Evolutionary conservation across 2,329 filamentous ascomycete genomes (phyloP).

Genomic region (Colletotrichum kahawae): DNA sequence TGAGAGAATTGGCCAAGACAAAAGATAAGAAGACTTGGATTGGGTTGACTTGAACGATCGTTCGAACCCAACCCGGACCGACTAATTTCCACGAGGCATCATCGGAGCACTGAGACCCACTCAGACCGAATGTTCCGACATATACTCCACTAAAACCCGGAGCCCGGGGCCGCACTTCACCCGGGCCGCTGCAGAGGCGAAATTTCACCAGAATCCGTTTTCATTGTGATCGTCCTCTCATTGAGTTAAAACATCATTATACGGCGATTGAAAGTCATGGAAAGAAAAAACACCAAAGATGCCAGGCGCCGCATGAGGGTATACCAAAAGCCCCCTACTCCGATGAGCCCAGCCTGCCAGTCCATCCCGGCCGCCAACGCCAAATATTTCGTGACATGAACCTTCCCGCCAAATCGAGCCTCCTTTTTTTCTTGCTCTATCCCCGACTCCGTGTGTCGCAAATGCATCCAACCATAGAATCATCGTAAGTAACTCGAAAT

Average conservation of each 20-base stretch:
- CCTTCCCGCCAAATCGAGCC: neutral
- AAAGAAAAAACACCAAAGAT: neutral
- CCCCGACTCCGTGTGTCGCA: constrained; percentile 9
- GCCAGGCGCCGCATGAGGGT: constrained; percentile 16
- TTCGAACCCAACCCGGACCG: neutral
- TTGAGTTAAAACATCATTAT: neutral
- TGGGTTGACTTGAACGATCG: neutral
- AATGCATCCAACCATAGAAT: constrained; percentile 1
- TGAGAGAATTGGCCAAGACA: neutral
- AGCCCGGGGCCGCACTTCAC: neutral
- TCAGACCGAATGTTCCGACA: neutral
- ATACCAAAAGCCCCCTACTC: constrained; percentile 14
- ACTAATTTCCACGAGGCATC: neutral
- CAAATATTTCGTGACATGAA: neutral
- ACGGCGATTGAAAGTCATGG: neutral
- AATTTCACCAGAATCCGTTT: neutral
- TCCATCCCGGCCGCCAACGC: constrained; percentile 2
- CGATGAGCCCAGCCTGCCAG: constrained; percentile 1
- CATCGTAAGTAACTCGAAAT: neutral
- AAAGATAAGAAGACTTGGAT: neutral
- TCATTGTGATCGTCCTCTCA: neutral
- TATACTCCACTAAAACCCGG: neutral
- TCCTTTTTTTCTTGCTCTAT: constrained; percentile 12
- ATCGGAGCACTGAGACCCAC: neutral
- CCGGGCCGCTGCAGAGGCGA: neutral